Evolutionary conservation across 2,329 filamentous ascomycete genomes (phyloP), one percentile per base, ranked within the genome.

Genomic region (Cercospora beticola): DNA sequence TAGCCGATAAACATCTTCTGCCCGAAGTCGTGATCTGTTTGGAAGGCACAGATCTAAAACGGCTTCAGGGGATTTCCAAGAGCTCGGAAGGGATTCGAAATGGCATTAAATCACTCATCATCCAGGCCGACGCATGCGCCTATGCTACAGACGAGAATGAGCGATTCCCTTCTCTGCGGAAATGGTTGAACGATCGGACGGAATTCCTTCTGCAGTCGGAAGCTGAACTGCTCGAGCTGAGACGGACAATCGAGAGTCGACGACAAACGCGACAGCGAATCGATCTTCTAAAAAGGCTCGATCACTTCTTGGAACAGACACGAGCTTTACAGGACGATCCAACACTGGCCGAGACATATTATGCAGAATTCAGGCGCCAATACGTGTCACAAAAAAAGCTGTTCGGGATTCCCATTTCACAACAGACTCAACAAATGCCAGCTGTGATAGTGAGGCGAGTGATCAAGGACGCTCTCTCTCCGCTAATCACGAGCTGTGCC

Each of bases 1-100:
- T 65, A 4, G 63, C 54, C 12, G 36, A 59, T 36, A 28, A 52
- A 12, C 23, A 65, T 30, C 49, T 59, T 21, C 40, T 65, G 0
- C 36, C 52, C 3, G 54, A 59, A 12, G 36, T 65, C 6, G 63
- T 65, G 16, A 65, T 57, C 18, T 63, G 61, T 31, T 7, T 63
- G 5, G 61, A 63, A 9, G 14, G 3, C 16, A n/a, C 6, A 16
- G 61, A 63, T 16, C 16, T 63, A 7, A 23, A 16, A n/a, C 54
- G n/a, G 6, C 36, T 62, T 3, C 40, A 30, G 6, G n/a, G 12
- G 9, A 52, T 62, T 23, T 16, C 60, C 28, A 31, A 31, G 10
- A 26, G 46, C 28, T 21, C 23, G 12, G 28, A 33, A 30, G n/a
- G 30, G 5, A 63, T 54, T 2, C 61, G 61, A 3, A 54, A 18